Base-by-base conservation (phyloP, 768 basidiomycete genomes). In the Lactarius deliciosus region DNA sequence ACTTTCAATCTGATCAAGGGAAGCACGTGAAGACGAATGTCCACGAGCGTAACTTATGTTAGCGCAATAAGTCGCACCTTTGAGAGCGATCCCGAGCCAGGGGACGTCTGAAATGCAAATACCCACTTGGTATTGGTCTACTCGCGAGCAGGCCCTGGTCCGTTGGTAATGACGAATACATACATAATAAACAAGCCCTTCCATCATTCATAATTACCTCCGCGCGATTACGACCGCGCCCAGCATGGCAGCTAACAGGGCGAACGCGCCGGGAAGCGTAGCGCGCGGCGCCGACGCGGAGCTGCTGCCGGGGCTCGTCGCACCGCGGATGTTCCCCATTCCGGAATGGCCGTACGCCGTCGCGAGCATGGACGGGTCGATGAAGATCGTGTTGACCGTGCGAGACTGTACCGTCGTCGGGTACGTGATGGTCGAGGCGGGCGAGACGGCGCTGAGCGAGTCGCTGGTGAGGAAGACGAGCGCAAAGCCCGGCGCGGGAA, bases 401-500 rank as follows among this genome's bases (percentile, higher is more conserved):
- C 81, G 81, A 5, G 88, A 88, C 20, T 76, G 73, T 15, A 81
- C 83, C 0, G 86, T 85, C 15, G 83, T 86, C 15, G 83, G 65
- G 32, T 74, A 74, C 25, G 75, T 76, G 68, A 82, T 82, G 2
- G 88, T 89, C n/a, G 66, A 68, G 0, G 70, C 74, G 4, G 76
- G 75, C 16, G 72, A 73, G 11, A 76, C 73, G 56, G 79, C 80
- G 0, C 75, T 62, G 36, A 80, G 72, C 2, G 82, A 79, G 28
- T 73, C 68, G 61, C 78, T 74, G 6, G 78, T 82, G 40, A 93
- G 77, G 79, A 91, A 91, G 64, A 94, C 89, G 56, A 94, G 80
- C 0, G 90, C 91, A 65, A 89, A 86, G 43, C 84, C 85, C 0
- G 92, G 91, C 0, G 90, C 88, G 45, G 84, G 82, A 45, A 94